phyloP scores from a whole-genome alignment of 495 filamentous ascomycete species.

The Rusavskia elegans region DNA sequence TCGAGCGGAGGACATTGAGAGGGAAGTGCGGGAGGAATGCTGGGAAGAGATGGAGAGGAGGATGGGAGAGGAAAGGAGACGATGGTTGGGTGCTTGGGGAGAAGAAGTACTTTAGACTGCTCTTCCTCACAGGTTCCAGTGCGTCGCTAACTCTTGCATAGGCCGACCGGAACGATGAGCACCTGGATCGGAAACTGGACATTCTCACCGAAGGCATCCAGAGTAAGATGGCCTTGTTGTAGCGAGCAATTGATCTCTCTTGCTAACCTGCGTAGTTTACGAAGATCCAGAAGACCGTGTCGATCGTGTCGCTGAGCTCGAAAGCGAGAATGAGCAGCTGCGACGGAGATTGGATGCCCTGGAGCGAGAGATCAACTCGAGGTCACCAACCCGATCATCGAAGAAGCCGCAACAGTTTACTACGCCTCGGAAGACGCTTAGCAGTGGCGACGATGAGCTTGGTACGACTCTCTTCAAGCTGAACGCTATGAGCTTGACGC shows the following conservation, averaged over 20 bases:
- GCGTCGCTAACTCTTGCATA: slow-evolving; percentile 14
- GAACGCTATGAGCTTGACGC: slow-evolving; percentile 23
- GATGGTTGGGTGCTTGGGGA: slow-evolving; percentile 62
- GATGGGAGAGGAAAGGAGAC: slow-evolving; percentile 52
- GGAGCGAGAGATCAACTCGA: slow-evolving; percentile 30
- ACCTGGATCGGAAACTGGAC: slow-evolving; percentile 82
- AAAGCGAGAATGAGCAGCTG: slow-evolving; percentile 32
- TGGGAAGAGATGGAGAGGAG: slow-evolving; percentile 69
- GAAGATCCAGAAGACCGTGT: slow-evolving; percentile 27
- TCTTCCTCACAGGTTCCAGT: slow-evolving; percentile 7
- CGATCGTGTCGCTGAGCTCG: slow-evolving; percentile 25
- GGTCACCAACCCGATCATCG: slow-evolving; percentile 23
- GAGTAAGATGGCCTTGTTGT: slow-evolving; percentile 16
- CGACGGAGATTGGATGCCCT: slow-evolving; percentile 26
- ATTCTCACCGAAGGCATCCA: slow-evolving; percentile 58
- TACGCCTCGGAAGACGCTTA: not conserved
- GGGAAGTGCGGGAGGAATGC: slow-evolving; percentile 79
- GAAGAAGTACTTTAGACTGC: slow-evolving; percentile 41
- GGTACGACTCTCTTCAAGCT: slow-evolving; percentile 21
- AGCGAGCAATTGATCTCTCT: not conserved
- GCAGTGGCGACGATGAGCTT: slow-evolving; percentile 23
- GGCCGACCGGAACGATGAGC: slow-evolving; percentile 51
- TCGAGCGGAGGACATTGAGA: slow-evolving; percentile 55
- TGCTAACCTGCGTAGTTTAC: slow-evolving; percentile 21
- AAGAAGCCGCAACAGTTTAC: slow-evolving; percentile 14